Evolutionary conservation across 805 yeast species (phyloP).

Genomic region (Lipomyces oligophaga): DNA sequence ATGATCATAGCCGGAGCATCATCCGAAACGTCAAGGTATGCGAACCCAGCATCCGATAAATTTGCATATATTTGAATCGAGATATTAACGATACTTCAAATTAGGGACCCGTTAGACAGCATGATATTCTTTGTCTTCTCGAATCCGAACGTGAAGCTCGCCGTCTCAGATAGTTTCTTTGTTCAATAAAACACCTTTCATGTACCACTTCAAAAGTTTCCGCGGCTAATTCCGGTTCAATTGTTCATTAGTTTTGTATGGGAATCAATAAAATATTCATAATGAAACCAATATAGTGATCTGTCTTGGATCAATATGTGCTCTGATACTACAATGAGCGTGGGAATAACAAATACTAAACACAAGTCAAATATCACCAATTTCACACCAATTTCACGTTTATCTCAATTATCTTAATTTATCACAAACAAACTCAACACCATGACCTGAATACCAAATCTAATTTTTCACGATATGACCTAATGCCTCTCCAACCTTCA

Average conservation of each 20-base stretch:
- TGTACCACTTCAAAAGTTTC: neutral
- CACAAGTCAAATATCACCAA: too few species aligned
- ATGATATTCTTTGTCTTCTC: conserved; percentile 98
- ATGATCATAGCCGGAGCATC: conserved; percentile 90
- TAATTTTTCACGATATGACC: too few species aligned
- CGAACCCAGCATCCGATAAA: too few species aligned
- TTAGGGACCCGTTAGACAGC: conserved; percentile 93
- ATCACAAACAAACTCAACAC: too few species aligned
- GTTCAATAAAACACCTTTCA: neutral
- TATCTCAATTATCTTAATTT: too few species aligned
- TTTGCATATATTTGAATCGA: neutral
- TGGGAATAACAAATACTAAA: too few species aligned
- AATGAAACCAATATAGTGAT: too few species aligned
- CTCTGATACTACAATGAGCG: too few species aligned
- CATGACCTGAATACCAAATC: too few species aligned
- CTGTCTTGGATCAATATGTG: too few species aligned
- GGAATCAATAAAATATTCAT: too few species aligned
- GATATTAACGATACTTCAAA: neutral
- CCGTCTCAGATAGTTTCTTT: conserved; percentile 42
- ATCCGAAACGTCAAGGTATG: conserved; percentile 79
- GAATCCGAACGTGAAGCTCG: conserved; percentile 99
- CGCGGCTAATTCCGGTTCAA: neutral
- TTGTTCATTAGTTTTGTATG: neutral
- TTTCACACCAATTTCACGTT: too few species aligned
- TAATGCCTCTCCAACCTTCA: conserved; percentile 78